These are phyloP conservation scores for Coffea canephora DNA, from an alignment of 257 asterid genomes.

Conservation along the genomic window DNA sequence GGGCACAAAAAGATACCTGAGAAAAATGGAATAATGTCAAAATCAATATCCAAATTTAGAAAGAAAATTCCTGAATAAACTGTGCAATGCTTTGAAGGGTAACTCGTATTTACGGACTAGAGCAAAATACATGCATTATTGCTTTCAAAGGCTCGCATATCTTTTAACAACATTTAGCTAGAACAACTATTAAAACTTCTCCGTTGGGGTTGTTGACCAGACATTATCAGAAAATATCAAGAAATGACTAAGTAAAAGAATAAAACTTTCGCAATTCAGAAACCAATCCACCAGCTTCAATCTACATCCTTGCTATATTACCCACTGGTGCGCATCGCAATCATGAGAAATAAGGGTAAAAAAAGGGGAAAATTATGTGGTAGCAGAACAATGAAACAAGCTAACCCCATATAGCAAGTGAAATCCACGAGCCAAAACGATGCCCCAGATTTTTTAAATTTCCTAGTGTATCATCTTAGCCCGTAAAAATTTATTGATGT, in stretches of 20 bases:
- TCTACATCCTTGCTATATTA: not conserved
- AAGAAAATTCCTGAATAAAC: not conserved
- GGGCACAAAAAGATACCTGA: conserved; percentile 80
- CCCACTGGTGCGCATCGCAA: not conserved
- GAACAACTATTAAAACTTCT: not conserved
- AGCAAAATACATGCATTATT: not conserved
- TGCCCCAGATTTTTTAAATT: not conserved
- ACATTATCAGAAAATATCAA: not conserved
- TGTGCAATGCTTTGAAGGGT: not conserved
- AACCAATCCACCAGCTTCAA: conserved; percentile 1
- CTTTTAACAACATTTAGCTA: not conserved
- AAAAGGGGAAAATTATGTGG: not conserved
- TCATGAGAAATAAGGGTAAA: not conserved
- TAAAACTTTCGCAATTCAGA: not conserved
- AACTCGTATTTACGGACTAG: not conserved
- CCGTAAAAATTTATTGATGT: not conserved
- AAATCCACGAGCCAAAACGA: not conserved
- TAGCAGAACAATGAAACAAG: not conserved
- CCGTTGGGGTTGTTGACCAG: not conserved
- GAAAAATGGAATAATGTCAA: conserved; percentile 8
- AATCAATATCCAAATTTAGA: not conserved
- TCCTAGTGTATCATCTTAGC: not conserved
- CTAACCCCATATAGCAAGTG: not conserved
- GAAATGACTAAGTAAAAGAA: not conserved
- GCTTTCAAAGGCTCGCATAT: not conserved